Evolutionary conservation across 2,329 filamentous ascomycete genomes (phyloP).

Genomic region (Diaporthe sp.): DNA sequence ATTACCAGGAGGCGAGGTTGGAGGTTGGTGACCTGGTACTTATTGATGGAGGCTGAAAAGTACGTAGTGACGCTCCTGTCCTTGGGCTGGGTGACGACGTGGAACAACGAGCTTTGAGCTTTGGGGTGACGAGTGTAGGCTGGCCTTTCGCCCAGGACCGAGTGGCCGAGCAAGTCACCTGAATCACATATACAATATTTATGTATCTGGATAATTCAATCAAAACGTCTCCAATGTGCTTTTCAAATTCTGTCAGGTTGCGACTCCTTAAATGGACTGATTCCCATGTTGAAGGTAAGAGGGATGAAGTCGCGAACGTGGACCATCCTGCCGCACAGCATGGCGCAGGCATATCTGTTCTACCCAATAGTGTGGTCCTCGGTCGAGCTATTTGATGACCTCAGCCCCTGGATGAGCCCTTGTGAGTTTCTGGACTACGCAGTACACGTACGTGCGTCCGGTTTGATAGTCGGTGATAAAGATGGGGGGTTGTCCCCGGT

Average conservation of each 20-base stretch:
- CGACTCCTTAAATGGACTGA: not conserved
- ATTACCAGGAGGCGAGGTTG: not conserved
- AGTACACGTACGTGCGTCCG: not conserved
- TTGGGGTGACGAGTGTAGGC: not conserved
- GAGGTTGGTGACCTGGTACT: not conserved
- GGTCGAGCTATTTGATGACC: not conserved
- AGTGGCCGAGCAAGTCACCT: not conserved
- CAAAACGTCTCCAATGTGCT: not conserved
- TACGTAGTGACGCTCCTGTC: not conserved
- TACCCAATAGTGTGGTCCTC: not conserved
- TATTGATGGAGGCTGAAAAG: not conserved
- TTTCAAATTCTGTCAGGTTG: not conserved
- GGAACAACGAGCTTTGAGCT: not conserved
- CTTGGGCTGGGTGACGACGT: not conserved
- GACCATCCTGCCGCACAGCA: not conserved
- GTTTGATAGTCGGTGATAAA: constrained; percentile 17
- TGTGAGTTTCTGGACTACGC: not conserved
- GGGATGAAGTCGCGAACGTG: not conserved
- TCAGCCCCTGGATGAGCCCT: not conserved
- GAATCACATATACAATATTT: not conserved
- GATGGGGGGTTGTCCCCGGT: constrained; percentile 16
- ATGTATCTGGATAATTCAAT: not conserved
- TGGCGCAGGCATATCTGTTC: not conserved
- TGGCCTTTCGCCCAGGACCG: not conserved
- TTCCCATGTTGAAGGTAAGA: not conserved